Evolutionary conservation across 768 basidiomycete species (phyloP).

Genomic region (Clitopilus passeckerianus): DNA sequence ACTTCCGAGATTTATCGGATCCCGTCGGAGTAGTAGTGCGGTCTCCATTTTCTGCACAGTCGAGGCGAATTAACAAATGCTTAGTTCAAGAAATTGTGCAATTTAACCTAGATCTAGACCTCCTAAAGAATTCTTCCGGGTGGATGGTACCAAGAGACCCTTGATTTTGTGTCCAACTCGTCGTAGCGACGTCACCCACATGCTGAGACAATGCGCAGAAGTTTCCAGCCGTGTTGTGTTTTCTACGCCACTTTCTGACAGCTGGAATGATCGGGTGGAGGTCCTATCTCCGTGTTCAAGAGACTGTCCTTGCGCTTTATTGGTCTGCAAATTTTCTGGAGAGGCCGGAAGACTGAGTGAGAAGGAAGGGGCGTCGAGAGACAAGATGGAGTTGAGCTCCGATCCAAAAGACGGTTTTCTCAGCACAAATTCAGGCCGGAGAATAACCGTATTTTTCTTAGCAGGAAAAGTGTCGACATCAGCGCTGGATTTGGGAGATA

Average conservation of each 20-base stretch:
- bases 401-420: too few species aligned
- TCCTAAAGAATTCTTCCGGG: not conserved
- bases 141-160: not conserved
- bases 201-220: not conserved
- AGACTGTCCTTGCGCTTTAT: not conserved
- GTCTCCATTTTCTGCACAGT: too few species aligned
- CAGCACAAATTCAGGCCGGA: too few species aligned
- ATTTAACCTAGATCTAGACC: not conserved
- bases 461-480: too few species aligned
- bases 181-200: not conserved
- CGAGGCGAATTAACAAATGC: not conserved
- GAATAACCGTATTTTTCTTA: too few species aligned
- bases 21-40: too few species aligned
- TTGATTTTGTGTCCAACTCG: not conserved
- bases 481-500: too few species aligned
- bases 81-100: not conserved
- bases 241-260: not conserved
- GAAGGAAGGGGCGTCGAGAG: too few species aligned
- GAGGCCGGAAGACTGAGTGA: too few species aligned
- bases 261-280: not conserved
- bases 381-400: too few species aligned
- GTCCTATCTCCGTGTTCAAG: not conserved
- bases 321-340: too few species aligned
- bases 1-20: too few species aligned
- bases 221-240: not conserved